Evolutionary conservation across 331 rosid genomes (phyloP).

Genomic region (Rhamnella rubrinervis): DNA sequence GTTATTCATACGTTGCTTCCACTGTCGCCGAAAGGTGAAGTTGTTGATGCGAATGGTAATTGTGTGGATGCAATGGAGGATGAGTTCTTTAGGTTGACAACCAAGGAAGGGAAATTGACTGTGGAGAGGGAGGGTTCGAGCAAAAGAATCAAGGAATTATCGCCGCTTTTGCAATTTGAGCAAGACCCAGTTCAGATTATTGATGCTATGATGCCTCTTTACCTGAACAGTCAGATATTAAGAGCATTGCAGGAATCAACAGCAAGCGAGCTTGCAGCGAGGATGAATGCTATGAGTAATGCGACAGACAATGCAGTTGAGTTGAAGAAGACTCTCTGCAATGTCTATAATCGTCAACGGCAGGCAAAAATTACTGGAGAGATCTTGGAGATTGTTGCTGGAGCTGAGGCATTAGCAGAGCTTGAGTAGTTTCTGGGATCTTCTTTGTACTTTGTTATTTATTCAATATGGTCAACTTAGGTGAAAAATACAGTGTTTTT

Average conservation of each 20-base stretch:
- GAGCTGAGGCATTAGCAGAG: conserved; percentile 61
- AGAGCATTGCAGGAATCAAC: conserved; percentile 74
- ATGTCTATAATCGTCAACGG: conserved; percentile 54
- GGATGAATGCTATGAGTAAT: conserved; percentile 80
- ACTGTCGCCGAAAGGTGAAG: conserved; percentile 46
- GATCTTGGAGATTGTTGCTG: conserved; percentile 84
- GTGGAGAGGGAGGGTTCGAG: conserved; percentile 45
- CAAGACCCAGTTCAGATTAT: conserved; percentile 87
- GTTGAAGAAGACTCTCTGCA: conserved; percentile 53
- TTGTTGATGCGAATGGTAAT: conserved; percentile 55
- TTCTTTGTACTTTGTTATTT: conserved; percentile 10
- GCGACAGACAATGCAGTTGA: conserved; percentile 78
- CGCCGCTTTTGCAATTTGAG: conserved; percentile 67
- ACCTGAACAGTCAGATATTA: conserved; percentile 72
- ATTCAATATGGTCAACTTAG: neutral
- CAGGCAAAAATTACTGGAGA: conserved; percentile 82
- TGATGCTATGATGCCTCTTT: conserved; percentile 89
- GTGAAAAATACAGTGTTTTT: neutral
- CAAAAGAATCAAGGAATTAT: conserved; percentile 27
- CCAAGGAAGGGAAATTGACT: conserved; percentile 58
- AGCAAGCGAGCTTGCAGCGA: conserved; percentile 85
- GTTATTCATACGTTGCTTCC: conserved; percentile 78
- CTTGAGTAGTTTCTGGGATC: conserved; percentile 31
- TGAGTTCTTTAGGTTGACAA: conserved; percentile 70
- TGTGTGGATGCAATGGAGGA: conserved; percentile 59